Conservation (phyloP, 148 eudicot genomes). For the Cornus kousa region DNA sequence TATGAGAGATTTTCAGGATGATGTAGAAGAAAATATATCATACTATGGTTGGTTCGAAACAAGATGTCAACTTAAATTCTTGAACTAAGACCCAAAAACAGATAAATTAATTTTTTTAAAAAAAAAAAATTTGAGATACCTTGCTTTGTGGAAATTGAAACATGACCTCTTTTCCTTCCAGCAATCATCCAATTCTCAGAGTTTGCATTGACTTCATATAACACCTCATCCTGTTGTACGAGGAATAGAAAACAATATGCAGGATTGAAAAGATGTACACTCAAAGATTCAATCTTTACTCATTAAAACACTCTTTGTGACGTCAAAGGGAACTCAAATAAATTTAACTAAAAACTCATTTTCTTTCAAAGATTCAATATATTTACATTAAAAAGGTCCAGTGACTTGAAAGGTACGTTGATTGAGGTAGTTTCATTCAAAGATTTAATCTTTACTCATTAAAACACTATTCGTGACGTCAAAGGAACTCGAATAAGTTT, state of each 20-base stretch:
- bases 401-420: no score
- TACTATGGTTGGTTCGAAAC: not conserved
- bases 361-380: no score
- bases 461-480: no score
- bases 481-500: no score
- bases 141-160: slow-evolving; percentile 67
- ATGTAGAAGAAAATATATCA: not conserved
- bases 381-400: no score
- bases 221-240: slow-evolving; percentile 60
- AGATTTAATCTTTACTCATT: no score
- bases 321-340: no score
- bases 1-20: not conserved
- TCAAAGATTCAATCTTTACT: no score
- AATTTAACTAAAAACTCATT: no score
- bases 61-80: not conserved
- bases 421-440: no score
- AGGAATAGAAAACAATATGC: slow-evolving; percentile 6
- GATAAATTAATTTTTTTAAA: not conserved
- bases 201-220: slow-evolving; percentile 86
- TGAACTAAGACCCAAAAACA: not conserved
- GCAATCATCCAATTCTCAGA: slow-evolving; percentile 98
- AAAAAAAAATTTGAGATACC: slow-evolving; percentile 34
- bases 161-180: slow-evolving; percentile 92
- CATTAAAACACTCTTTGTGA: no score
- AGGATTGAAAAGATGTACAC: not conserved